These are phyloP conservation scores for Solanum hybrid DNA, from an alignment of 305 asterid genomes.

Conservation along the genomic window DNA sequence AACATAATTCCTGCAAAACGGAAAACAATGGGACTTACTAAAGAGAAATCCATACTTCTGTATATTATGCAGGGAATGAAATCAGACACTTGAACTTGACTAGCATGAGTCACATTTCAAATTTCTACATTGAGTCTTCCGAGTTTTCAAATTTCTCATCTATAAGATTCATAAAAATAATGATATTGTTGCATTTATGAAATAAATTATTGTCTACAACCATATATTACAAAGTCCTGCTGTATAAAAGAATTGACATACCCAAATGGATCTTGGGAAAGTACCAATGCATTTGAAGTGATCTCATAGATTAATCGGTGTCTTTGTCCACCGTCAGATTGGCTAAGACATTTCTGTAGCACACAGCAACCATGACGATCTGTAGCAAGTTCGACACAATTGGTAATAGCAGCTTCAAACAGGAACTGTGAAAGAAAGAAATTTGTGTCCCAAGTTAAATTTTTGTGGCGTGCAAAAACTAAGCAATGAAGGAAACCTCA, in stretches of 20 bases:
- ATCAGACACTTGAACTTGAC: not conserved
- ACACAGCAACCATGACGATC: slow-evolving; percentile 96
- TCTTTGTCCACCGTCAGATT: slow-evolving; percentile 53
- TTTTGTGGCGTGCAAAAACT: not conserved
- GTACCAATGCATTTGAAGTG: slow-evolving; percentile 59
- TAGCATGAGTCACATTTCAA: not conserved
- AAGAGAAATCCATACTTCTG: not conserved
- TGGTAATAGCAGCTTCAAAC: slow-evolving; percentile 73
- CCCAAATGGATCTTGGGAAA: slow-evolving; percentile 96
- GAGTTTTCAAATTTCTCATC: not conserved
- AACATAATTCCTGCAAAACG: slow-evolving; percentile 61
- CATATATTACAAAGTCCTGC: not conserved
- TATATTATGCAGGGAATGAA: not conserved
- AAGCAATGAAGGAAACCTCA: not conserved
- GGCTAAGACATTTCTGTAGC: slow-evolving; percentile 78
- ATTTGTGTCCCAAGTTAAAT: not conserved
- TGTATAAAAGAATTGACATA: slow-evolving; percentile 16
- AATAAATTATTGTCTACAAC: not conserved
- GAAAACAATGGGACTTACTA: not conserved
- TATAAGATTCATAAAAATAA: not conserved
- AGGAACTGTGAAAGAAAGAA: slow-evolving; percentile 58
- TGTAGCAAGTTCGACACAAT: slow-evolving; percentile 78
- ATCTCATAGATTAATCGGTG: slow-evolving; percentile 61
- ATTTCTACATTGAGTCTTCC: not conserved
- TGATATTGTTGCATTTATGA: not conserved